These are phyloP conservation scores for Diaporthe vexans DNA, from an alignment of 2,329 filamentous ascomycete genomes.

Conservation along the genomic window DNA sequence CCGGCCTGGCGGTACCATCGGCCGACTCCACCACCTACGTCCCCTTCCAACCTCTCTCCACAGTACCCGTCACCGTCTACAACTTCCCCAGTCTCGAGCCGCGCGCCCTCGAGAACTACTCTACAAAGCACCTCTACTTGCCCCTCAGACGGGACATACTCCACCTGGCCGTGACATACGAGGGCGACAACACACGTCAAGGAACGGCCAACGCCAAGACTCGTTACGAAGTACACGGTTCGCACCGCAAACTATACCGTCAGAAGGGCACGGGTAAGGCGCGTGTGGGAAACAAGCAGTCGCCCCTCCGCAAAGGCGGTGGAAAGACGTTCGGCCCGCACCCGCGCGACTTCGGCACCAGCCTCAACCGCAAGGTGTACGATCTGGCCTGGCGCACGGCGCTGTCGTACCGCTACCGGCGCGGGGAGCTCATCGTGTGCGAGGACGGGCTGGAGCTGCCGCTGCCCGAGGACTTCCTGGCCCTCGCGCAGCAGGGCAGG, in stretches of 20 bases:
- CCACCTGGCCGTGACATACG: constrained; percentile 91
- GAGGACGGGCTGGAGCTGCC: constrained; percentile 81
- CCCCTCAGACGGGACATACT: constrained; percentile 92
- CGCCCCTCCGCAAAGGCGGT: constrained; percentile 85
- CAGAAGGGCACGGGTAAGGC: constrained; percentile 91
- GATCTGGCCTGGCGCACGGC: constrained; percentile 96
- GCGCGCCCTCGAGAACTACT: constrained; percentile 81
- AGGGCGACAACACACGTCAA: constrained; percentile 89
- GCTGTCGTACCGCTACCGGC: constrained; percentile 89
- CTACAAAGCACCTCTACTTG: constrained; percentile 85
- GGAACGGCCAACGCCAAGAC: constrained; percentile 89
- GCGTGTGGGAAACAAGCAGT: constrained; percentile 85
- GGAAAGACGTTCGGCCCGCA: constrained; percentile 92
- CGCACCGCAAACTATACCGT: constrained; percentile 82
- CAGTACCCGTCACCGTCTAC: constrained; percentile 88
- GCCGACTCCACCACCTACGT: constrained; percentile 40
- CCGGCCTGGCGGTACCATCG: constrained; percentile 41
- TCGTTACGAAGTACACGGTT: constrained; percentile 86
- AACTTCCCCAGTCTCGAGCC: constrained; percentile 92
- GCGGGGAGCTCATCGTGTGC: constrained; percentile 88
- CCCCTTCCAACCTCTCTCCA: constrained; percentile 59
- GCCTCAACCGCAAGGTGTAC: constrained; percentile 89
- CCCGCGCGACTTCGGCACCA: constrained; percentile 89
- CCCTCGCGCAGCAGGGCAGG: constrained; percentile 52
- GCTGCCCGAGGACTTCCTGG: constrained; percentile 64